phyloP scores from a whole-genome alignment of 768 basidiomycete genomes.

The Steccherinum ochraceum region DNA sequence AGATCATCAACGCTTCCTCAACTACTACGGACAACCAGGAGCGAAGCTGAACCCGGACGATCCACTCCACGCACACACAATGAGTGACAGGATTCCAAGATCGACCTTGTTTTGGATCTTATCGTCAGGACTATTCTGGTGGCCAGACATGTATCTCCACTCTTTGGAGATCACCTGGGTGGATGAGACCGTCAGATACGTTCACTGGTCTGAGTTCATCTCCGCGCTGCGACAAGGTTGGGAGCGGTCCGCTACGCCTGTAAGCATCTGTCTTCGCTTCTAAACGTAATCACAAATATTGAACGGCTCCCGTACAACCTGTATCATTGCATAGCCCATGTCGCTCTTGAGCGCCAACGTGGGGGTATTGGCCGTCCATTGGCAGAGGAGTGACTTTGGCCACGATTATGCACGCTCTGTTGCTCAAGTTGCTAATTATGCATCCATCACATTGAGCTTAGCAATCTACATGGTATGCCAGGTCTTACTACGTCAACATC shows the following conservation, averaged over 20 bases:
- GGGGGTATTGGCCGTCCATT: constrained; percentile 49
- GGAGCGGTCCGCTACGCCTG: constrained; percentile 46
- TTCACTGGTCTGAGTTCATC: constrained; percentile 40
- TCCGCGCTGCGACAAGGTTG: constrained; percentile 40
- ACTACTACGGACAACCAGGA: constrained; percentile 36
- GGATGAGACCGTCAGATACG: constrained; percentile 35
- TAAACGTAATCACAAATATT: too few relatives aligned
- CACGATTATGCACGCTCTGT: constrained; percentile 8
- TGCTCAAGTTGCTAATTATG: constrained; percentile 35
- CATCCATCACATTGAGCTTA: constrained; percentile 36
- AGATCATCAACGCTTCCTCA: constrained; percentile 31
- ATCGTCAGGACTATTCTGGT: constrained; percentile 5
- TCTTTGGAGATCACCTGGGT: constrained; percentile 43
- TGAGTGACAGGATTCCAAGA: constrained; percentile 3
- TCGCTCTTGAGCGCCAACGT: constrained; percentile 58
- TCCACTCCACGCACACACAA: constrained; percentile 23
- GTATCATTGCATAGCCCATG: constrained; percentile 33
- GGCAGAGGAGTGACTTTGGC: too few relatives aligned
- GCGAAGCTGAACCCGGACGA: constrained; percentile 32
- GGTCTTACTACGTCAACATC: constrained; percentile 36
- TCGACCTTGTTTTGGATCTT: background rate
- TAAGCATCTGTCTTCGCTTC: constrained; percentile 28
- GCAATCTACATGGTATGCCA: constrained; percentile 37
- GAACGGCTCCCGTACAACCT: background rate
- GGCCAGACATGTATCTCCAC: constrained; percentile 40